Evolutionary conservation across 176 grass and related monocot genomes (phyloP).

Genomic region (Avena sativa): DNA sequence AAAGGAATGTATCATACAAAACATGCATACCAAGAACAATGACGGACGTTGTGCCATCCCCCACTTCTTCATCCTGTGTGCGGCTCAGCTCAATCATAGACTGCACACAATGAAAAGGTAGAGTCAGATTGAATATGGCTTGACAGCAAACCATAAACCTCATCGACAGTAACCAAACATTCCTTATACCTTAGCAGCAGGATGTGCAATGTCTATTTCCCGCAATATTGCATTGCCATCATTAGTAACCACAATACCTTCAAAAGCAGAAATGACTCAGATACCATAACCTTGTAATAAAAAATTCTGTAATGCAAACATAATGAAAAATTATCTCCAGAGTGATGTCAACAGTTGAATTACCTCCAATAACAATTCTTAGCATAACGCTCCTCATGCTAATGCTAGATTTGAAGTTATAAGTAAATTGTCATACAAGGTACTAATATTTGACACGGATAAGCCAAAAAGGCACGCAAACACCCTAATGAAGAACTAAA

Average conservation of each 20-base stretch:
- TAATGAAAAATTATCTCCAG: not conserved
- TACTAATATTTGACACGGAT: not conserved
- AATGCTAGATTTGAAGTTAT: not conserved
- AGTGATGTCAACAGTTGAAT: not conserved
- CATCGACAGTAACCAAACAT: not conserved
- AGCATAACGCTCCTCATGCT: not conserved
- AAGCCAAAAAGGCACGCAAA: not conserved
- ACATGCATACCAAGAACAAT: conserved; percentile 87
- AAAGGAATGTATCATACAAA: not conserved
- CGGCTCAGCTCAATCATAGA: conserved; percentile 99
- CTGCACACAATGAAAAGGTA: conserved; percentile 23
- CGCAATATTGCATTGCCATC: conserved; percentile 97
- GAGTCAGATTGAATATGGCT: conserved; percentile 1
- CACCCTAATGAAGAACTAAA: not conserved
- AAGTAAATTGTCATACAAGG: conserved; percentile 3
- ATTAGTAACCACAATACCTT: conserved; percentile 98
- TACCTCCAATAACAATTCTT: not conserved
- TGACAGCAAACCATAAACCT: not conserved
- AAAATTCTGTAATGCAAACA: conserved; percentile 2
- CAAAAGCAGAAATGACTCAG: conserved; percentile 26
- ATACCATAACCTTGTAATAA: conserved; percentile 18
- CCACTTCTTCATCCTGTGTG: conserved; percentile 98
- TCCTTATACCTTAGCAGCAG: conserved; percentile 85
- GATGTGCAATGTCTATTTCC: conserved; percentile 95
- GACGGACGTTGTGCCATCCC: conserved; percentile 99